Evolutionary conservation across 495 filamentous ascomycete genomes (phyloP).

Genomic region (Aspergillus ellipticus): DNA sequence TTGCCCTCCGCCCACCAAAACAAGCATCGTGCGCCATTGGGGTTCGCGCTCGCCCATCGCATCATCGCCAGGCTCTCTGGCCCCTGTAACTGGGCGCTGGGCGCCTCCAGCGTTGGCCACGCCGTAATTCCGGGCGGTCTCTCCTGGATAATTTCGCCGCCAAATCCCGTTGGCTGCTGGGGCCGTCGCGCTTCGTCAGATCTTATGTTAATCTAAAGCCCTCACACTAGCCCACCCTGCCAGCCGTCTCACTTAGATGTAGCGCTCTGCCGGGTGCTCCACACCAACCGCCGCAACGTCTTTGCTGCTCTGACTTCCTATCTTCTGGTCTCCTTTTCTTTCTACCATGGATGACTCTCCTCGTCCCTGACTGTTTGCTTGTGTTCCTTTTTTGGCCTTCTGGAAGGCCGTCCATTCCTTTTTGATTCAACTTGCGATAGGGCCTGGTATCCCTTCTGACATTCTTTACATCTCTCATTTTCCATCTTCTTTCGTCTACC

Average conservation of each 20-base stretch:
- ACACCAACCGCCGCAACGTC: conserved; percentile 12
- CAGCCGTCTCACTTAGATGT: conserved; percentile 30
- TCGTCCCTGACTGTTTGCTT: conserved; percentile 14
- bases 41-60: conserved; percentile 12
- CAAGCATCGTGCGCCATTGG: conserved; percentile 31
- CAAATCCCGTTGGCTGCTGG: conserved; percentile 9
- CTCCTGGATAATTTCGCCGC: conserved; percentile 13
- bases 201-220: conserved; percentile 14
- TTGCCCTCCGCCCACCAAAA: conserved; percentile 22
- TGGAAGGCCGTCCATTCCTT: conserved; percentile 51
- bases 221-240: conserved; percentile 17
- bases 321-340: conserved; percentile 13
- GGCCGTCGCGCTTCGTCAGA: conserved; percentile 11
- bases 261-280: conserved; percentile 16
- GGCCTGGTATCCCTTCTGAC: conserved; percentile 11
- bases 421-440: conserved; percentile 14
- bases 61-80: conserved; percentile 1
- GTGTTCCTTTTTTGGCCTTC: conserved; percentile 34
- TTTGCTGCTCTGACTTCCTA: conserved; percentile 7
- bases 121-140: neutral
- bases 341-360: conserved; percentile 10
- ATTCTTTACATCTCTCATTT: conserved; percentile 6
- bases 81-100: conserved; percentile 1
- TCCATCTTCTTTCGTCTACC: neutral
- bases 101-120: conserved; percentile 1